These are phyloP conservation scores for Solanum pinnatisectum DNA, from an alignment of 257 asterid species.

Conservation along the genomic window DNA sequence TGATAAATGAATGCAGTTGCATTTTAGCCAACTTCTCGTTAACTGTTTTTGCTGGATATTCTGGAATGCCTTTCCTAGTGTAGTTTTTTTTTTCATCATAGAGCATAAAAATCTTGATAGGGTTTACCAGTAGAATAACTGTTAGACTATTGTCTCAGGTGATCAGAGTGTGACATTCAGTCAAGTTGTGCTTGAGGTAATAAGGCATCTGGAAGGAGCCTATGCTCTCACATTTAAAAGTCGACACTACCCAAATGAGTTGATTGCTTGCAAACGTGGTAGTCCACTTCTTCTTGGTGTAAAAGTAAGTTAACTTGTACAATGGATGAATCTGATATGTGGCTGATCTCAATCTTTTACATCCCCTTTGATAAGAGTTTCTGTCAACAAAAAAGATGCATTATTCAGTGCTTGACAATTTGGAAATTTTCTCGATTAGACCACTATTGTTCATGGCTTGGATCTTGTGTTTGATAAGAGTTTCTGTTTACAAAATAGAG, in stretches of 20 bases:
- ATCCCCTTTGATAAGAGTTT: neutral
- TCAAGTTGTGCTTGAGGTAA: constrained; percentile 96
- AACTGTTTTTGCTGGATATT: neutral
- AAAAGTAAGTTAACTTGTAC: constrained; percentile 49
- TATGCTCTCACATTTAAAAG: constrained; percentile 97
- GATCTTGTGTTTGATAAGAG: neutral
- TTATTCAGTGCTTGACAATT: neutral
- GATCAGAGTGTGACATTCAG: constrained; percentile 75
- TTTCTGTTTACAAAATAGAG: neutral
- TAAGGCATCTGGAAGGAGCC: constrained; percentile 98
- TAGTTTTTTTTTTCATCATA: neutral
- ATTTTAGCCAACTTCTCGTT: neutral
- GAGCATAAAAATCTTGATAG: neutral
- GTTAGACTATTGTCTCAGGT: constrained; percentile 30
- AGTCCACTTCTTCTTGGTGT: constrained; percentile 98
- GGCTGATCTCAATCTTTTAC: neutral
- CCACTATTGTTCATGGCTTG: neutral
- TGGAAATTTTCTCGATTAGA: neutral
- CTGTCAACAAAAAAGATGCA: neutral
- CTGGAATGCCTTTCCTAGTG: neutral
- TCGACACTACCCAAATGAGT: constrained; percentile 83
- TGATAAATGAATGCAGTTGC: neutral
- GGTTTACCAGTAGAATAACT: neutral
- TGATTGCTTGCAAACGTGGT: constrained; percentile 98
- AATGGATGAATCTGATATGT: neutral